phyloP scores from a whole-genome alignment of 768 basidiomycete genomes.

The Boletus sp. region DNA sequence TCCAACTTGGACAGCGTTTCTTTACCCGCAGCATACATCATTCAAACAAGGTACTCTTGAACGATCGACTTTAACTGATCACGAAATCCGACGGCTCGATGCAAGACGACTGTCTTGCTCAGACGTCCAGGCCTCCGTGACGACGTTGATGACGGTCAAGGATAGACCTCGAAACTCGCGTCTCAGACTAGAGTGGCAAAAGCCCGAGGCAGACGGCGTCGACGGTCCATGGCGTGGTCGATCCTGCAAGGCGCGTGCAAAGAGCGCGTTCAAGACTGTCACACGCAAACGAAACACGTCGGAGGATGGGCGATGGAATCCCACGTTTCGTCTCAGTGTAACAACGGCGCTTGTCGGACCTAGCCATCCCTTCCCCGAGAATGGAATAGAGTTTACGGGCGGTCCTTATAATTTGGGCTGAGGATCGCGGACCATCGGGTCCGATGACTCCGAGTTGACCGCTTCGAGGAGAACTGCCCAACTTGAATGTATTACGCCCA shows the following conservation, averaged over 20 bases:
- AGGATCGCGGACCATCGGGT: constrained; percentile 25
- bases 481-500: neutral
- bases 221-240: constrained; percentile 23
- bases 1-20: too few relatives aligned
- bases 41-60: constrained; percentile 8
- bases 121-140: constrained; percentile 18
- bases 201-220: constrained; percentile 31
- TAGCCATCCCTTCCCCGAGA: neutral
- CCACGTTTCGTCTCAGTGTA: constrained; percentile 31
- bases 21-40: neutral
- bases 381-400: constrained; percentile 8
- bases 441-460: constrained; percentile 11
- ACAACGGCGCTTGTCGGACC: constrained; percentile 13
- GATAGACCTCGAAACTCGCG: neutral
- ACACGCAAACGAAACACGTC: neutral
- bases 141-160: neutral
- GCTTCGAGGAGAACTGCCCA: constrained; percentile 16
- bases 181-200: constrained; percentile 28
- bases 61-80: constrained; percentile 20
- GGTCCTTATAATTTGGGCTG: constrained; percentile 19
- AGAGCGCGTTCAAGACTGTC: constrained; percentile 32
- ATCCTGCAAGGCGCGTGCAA: constrained; percentile 29
- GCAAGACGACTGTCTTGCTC: constrained; percentile 28
- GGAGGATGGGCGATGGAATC: neutral
- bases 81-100: constrained; percentile 34